Conservation (phyloP, 2,329 filamentous ascomycete species). For the Fusarium torreyae region DNA sequence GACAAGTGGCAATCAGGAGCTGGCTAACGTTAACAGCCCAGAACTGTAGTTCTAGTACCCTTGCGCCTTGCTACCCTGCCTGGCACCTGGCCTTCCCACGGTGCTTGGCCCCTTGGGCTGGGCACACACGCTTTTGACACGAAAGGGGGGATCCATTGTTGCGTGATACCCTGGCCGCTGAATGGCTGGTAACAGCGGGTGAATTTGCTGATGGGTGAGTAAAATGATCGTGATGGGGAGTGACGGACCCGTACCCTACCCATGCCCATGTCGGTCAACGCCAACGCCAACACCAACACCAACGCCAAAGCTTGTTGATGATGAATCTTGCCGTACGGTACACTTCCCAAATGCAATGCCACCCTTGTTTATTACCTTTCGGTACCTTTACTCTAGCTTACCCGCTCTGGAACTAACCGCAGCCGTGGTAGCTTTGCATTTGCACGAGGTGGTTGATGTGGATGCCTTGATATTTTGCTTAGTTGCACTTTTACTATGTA, state of each 20-base stretch:
- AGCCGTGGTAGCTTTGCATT: constrained; percentile 38
- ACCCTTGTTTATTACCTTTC: constrained; percentile 28
- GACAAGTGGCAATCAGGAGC: constrained; percentile 49
- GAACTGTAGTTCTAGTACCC: background rate
- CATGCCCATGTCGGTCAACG: constrained; percentile 25
- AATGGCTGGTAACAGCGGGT: constrained; percentile 20
- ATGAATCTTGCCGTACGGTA: constrained; percentile 38
- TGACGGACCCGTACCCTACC: background rate
- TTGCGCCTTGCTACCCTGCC: no score
- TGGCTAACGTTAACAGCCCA: constrained; percentile 3
- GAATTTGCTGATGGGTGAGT: constrained; percentile 18
- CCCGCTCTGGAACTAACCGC: constrained; percentile 35
- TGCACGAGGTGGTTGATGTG: constrained; percentile 38
- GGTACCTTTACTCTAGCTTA: constrained; percentile 33
- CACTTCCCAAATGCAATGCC: constrained; percentile 28
- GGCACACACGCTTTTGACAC: constrained; percentile 15
- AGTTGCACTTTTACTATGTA: constrained; percentile 36
- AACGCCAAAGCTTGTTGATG: constrained; percentile 32
- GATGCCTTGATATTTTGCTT: constrained; percentile 38
- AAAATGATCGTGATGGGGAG: constrained; percentile 16
- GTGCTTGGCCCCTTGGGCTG: background rate
- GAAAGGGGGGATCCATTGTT: constrained; percentile 30
- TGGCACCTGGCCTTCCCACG: no score
- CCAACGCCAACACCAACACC: background rate
- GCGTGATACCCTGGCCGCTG: constrained; percentile 27